phyloP scores from a whole-genome alignment of 257 asterid species.

The Solanum lycopersicoides region DNA sequence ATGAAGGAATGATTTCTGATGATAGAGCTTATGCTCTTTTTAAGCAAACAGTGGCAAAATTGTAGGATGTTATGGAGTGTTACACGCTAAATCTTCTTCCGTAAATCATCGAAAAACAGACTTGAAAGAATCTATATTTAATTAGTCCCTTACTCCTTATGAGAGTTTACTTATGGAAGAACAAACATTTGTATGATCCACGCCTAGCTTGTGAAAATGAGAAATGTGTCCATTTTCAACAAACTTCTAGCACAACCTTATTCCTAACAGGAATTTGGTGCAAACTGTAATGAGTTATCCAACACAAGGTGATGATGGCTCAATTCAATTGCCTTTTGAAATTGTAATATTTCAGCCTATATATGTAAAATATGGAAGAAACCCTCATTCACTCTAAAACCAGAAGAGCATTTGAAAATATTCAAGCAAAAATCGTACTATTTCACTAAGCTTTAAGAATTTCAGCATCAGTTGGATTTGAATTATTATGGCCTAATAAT shows the following conservation, averaged over 20 bases:
- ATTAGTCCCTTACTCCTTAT: background rate
- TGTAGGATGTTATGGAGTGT: background rate
- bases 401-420: background rate
- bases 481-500: background rate
- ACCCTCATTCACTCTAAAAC: background rate
- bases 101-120: background rate
- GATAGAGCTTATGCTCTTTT: background rate
- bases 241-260: background rate
- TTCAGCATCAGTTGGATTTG: background rate
- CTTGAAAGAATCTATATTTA: background rate
- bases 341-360: background rate
- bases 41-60: background rate
- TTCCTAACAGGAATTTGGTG: background rate
- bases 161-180: background rate
- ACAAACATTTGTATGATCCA: background rate
- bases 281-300: background rate
- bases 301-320: background rate
- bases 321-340: background rate
- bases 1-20: background rate
- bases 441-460: background rate
- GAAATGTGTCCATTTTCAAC: background rate
- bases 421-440: background rate
- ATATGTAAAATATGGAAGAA: background rate
- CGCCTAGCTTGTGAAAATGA: background rate
- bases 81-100: background rate